Evolutionary conservation across 257 asterid species (phyloP), one percentile per base, ranked within the genome.

Genomic region (Ilex asprella): DNA sequence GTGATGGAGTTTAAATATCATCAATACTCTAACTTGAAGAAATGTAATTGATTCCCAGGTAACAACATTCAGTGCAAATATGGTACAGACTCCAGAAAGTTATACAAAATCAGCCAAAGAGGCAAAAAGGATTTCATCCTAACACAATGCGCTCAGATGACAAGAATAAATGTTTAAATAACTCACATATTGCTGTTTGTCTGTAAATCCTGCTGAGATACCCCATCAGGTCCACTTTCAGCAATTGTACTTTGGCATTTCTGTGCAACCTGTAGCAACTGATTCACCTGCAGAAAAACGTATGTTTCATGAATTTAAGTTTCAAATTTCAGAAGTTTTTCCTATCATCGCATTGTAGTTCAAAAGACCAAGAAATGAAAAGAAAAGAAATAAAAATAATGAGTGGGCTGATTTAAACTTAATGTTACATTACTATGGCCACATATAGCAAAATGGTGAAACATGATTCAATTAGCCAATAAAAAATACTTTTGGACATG

Each of bases 181-280:
- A 83, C 97, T 78, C 81, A 93, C 99, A 93, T 73, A 69, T 66
- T 94, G 75, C 95, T 85, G 81, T 84, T 93, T 69, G 95, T 82
- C 78, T 89, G 97, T 60, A 93, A 74, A 77, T 89, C 96, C 66
- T 86, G 86, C 65, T 79, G 96, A 63, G 97, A 82, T 61, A 84
- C 70, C n/a, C 97, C 97, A 56, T 87, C 94, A 29, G 94, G 81
- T 56, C 97, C 96, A 73, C 89, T 84, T 79, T 93, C 95, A 59
- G 97, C 74, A 61, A 93, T 74, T 57, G 97, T 79, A 79, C 76
- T 90, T 49, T 87, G 96, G 79, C 99, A 93, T 82, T 87, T 89
- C 71, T 93, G 96, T 31, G 99, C 99, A 67, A 89, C 94, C 81
- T 89, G 97, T 41, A 93, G 81, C 47, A 93, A 73, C 72, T 87